phyloP scores from a whole-genome alignment of 139 green algal genomes.

The Micractinium conductrix region DNA sequence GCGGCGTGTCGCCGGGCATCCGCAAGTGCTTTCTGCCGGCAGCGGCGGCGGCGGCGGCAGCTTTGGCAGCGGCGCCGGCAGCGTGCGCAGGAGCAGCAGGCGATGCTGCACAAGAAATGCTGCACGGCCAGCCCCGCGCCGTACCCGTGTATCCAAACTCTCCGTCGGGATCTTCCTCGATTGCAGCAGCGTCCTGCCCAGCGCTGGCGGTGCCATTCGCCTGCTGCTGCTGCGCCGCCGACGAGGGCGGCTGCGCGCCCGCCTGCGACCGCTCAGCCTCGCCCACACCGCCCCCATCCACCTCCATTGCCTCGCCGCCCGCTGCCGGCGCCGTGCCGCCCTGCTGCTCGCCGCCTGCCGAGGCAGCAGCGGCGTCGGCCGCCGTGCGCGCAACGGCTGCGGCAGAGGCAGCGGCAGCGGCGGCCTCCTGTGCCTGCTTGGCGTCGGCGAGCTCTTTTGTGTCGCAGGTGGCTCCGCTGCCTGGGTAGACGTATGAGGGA shows the following conservation, averaged over 20 bases:
- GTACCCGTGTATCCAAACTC: constrained; percentile 47
- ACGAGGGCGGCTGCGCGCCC: not conserved
- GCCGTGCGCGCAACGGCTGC: constrained; percentile 15
- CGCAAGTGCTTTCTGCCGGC: too few relatives aligned
- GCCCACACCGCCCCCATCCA: not conserved
- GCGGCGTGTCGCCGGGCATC: too few relatives aligned
- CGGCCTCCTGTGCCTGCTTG: not conserved
- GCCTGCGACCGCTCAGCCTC: not conserved
- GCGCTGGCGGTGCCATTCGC: not conserved
- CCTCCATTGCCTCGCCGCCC: not conserved
- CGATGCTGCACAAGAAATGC: not conserved
- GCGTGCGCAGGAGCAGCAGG: not conserved
- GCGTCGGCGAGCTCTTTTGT: constrained; percentile 25
- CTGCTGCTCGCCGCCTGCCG: not conserved
- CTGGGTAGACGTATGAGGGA: constrained; percentile 79
- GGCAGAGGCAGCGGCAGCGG: too few relatives aligned
- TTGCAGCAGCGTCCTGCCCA: not conserved
- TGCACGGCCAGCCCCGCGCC: not conserved
- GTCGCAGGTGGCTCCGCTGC: constrained; percentile 84
- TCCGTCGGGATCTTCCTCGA: constrained; percentile 54
- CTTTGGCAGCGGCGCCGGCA: too few relatives aligned
- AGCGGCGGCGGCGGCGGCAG: too few relatives aligned
- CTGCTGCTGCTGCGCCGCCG: not conserved
- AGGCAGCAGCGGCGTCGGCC: not conserved
- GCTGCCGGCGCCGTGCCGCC: not conserved